phyloP scores from a whole-genome alignment of 441 rosid species.

The Jatropha multifida region DNA sequence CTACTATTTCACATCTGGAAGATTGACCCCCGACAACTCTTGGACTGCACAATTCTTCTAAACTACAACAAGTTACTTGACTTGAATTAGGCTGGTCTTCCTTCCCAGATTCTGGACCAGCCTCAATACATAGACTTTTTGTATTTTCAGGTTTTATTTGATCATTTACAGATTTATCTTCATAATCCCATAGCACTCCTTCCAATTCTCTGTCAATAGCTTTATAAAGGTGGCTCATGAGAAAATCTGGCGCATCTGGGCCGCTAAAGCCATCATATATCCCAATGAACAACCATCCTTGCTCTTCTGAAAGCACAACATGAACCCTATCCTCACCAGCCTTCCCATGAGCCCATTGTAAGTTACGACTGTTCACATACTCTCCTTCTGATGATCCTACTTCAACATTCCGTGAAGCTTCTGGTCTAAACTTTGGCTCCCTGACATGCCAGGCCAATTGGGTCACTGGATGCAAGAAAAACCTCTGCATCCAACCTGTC shows the following conservation, averaged over 20 bases:
- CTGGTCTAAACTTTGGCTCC: conserved; percentile 66
- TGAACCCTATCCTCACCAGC: conserved; percentile 98
- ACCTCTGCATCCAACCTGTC: conserved; percentile 73
- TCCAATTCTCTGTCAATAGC: conserved; percentile 90
- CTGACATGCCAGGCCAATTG: conserved; percentile 70
- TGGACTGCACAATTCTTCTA: conserved; percentile 35
- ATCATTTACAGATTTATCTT: conserved; percentile 49
- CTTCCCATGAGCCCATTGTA: conserved; percentile 99
- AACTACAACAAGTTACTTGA: conserved; percentile 35
- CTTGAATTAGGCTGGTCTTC: conserved; percentile 32
- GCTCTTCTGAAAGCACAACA: conserved; percentile 94
- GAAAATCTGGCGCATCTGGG: conserved; percentile 96
- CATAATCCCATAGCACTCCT: conserved; percentile 91
- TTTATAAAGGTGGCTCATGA: conserved; percentile 83
- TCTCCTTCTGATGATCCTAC: conserved; percentile 56
- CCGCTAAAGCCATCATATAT: conserved; percentile 98
- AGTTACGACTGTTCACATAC: conserved; percentile 54
- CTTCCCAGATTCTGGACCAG: conserved; percentile 28
- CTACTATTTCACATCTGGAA: conserved; percentile 50
- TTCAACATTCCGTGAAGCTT: conserved; percentile 56
- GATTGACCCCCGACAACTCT: conserved; percentile 34
- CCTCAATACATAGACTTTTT: conserved; percentile 25
- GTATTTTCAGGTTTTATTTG: conserved; percentile 33
- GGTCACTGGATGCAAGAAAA: conserved; percentile 70
- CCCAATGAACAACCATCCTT: conserved; percentile 92